Conservation (phyloP, 1,139 yeast genomes). For the Suhomyces bribrorum region DNA sequence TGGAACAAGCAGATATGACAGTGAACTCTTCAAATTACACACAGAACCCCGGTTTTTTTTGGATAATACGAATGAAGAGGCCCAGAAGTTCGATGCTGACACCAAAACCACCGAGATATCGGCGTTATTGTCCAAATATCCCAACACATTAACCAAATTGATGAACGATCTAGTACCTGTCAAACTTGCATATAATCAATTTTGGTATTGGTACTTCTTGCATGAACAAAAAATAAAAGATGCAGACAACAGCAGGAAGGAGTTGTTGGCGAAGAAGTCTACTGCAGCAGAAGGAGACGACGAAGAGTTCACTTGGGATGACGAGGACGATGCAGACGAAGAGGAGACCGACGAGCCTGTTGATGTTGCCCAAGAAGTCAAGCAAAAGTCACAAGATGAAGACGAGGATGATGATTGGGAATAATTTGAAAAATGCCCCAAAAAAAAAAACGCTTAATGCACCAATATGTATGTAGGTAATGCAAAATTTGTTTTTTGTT, state of each 20-base stretch:
- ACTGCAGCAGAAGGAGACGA: slow-evolving; percentile 34
- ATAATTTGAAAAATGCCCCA: not conserved
- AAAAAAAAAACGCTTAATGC: not conserved
- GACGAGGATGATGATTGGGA: slow-evolving; percentile 12
- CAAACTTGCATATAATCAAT: slow-evolving; percentile 55
- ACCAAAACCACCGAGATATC: slow-evolving; percentile 55
- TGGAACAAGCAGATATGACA: slow-evolving; percentile 44
- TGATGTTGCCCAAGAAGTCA: slow-evolving; percentile 11
- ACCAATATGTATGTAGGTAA: too few species aligned
- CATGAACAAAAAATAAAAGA: slow-evolving; percentile 56
- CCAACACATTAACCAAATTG: slow-evolving; percentile 52
- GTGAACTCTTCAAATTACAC: slow-evolving; percentile 44
- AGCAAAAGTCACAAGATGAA: slow-evolving; percentile 5
- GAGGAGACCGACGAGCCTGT: slow-evolving; percentile 28
- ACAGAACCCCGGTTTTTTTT: slow-evolving; percentile 28
- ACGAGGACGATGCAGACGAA: slow-evolving; percentile 63
- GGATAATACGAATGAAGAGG: slow-evolving; percentile 19
- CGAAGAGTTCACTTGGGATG: slow-evolving; percentile 60
- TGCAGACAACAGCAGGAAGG: slow-evolving; percentile 68
- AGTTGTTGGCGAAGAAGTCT: slow-evolving; percentile 45
- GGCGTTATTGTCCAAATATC: slow-evolving; percentile 47
- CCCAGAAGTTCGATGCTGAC: slow-evolving; percentile 44
- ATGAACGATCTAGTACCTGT: slow-evolving; percentile 72
- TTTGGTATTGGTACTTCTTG: slow-evolving; percentile 76
- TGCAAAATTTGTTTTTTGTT: not conserved